A percentile compares a stretch with the other conserved stretches of the same genome.
Evolutionary conservation across 257 asterid genomes (phyloP).

Genomic region (Lithospermum erythrorhizon): DNA sequence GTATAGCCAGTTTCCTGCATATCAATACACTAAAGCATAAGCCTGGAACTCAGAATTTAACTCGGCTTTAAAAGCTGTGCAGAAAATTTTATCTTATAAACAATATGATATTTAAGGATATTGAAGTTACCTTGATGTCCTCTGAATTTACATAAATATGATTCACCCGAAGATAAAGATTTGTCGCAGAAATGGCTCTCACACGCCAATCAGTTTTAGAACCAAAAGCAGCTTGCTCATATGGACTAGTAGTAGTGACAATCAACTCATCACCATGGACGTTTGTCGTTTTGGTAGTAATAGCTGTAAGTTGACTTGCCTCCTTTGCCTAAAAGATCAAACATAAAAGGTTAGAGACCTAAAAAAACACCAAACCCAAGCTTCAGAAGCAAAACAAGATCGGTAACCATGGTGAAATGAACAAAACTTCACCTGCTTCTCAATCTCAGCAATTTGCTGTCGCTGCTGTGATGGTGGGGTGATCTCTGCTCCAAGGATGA

Average conservation of each 20-base stretch:
- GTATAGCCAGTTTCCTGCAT: conserved; percentile 97
- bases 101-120: neutral
- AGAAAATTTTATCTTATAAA: neutral
- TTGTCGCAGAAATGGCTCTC: conserved; percentile 96
- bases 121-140: conserved; percentile 72
- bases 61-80: neutral
- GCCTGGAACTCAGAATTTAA: neutral
- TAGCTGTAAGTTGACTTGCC: conserved; percentile 90
- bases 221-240: conserved; percentile 80
- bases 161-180: conserved; percentile 90
- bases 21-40: neutral
- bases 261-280: conserved; percentile 91
- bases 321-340: conserved; percentile 61
- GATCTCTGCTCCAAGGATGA: conserved; percentile 96
- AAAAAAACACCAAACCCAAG: neutral
- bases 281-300: conserved; percentile 87
- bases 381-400: neutral
- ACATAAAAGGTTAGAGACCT: neutral
- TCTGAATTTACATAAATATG: conserved; percentile 96
- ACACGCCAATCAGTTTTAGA: conserved; percentile 99
- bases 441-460: conserved; percentile 93
- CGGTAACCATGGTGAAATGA: neutral
- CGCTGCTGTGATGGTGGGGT: conserved; percentile 99
- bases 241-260: conserved; percentile 94
- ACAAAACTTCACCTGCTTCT: conserved; percentile 60